A percentile compares a stretch with the other conserved stretches of the same genome.
phyloP scores from a whole-genome alignment of 1,284 basidiomycete genomes.

The Sanghuangporus weigelae region DNA sequence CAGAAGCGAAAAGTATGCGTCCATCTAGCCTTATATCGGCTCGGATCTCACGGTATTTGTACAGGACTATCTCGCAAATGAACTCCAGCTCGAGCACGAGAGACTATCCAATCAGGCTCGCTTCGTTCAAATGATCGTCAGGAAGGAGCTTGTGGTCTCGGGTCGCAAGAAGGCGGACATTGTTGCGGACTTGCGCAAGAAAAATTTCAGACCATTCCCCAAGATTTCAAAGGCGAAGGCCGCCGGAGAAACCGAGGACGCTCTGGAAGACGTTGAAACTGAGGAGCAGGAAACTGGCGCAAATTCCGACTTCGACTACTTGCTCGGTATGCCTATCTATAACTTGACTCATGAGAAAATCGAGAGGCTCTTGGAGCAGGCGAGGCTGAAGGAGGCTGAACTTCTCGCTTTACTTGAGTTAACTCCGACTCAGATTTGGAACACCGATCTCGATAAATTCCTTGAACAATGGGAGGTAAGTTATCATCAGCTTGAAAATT shows the following conservation, averaged over 20 bases:
- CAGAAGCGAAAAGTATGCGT: constrained; percentile 88
- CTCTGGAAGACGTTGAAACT: constrained; percentile 51
- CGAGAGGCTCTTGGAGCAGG: constrained; percentile 78
- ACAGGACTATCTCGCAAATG: constrained; percentile 82
- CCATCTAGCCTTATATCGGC: neutral
- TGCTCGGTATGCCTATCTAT: constrained; percentile 93
- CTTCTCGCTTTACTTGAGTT: constrained; percentile 76
- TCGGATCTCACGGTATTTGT: neutral
- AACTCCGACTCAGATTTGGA: constrained; percentile 87
- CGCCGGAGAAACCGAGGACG: constrained; percentile 66
- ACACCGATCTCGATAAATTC: constrained; percentile 84
- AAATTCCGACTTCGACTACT: constrained; percentile 85
- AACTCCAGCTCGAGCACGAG: constrained; percentile 82
- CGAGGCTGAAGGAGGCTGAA: constrained; percentile 80
- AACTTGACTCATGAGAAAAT: constrained; percentile 96
- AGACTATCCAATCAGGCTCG: constrained; percentile 92
- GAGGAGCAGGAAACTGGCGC: constrained; percentile 35
- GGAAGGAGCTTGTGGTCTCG: constrained; percentile 83
- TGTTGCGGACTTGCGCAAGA: constrained; percentile 77
- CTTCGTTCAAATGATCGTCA: constrained; percentile 96
- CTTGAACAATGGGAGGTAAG: constrained; percentile 80
- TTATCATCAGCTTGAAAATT: neutral
- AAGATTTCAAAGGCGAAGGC: constrained; percentile 68
- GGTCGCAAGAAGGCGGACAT: constrained; percentile 90
- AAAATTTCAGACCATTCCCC: constrained; percentile 88